Evolutionary conservation across 2,329 filamentous ascomycete species (phyloP), one percentile per base, ranked within the genome.

Genomic region (Juglanconis sp.): DNA sequence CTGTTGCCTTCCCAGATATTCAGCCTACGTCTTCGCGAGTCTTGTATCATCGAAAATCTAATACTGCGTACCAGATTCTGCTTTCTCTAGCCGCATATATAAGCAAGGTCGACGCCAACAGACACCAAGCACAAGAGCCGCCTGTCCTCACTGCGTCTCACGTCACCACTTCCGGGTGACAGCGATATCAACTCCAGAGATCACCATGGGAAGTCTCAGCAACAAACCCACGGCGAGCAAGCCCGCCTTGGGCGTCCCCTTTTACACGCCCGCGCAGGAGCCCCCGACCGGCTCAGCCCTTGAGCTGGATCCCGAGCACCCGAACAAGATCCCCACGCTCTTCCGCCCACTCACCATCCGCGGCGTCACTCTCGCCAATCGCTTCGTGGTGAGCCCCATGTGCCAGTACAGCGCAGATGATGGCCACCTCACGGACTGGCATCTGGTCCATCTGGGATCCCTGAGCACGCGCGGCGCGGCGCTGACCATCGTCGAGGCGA

Each of bases 401-500:
- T 87, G 85, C 73, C 82, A 78, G 66, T 86, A 85, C 74, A 82
- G 79, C 32, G 79, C 82, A 63, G 69, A 79, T 51, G 73, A 84
- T 64, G 83, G 93, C 44, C 89, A 94, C 73, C 78, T 88, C 65
- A 93, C 89, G 1, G 82, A 89, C 71, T 96, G 87, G 83, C 61
- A 63, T 32, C 62, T 94, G 53, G 87, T 92, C 15, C 92, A 96
- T 69, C 80, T 94, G 32, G 91, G 92, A 59, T 87, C 91, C 63
- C 92, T 92, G 66, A 83, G 91, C 30, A 80, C 88, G 61, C 86
- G 89, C 59, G 93, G 93, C 11, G 87, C 90, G 0, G 89, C 85
- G 1, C 78, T 96, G 17, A 78, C 88, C 53, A 84, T 92, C 62
- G 80, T 93, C 60, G 93, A 96, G 76, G 91, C 92, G 32, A 92